Evolutionary conservation across 371 early-diverging fungal species (phyloP).

Genomic region (Circinella umbellata): DNA sequence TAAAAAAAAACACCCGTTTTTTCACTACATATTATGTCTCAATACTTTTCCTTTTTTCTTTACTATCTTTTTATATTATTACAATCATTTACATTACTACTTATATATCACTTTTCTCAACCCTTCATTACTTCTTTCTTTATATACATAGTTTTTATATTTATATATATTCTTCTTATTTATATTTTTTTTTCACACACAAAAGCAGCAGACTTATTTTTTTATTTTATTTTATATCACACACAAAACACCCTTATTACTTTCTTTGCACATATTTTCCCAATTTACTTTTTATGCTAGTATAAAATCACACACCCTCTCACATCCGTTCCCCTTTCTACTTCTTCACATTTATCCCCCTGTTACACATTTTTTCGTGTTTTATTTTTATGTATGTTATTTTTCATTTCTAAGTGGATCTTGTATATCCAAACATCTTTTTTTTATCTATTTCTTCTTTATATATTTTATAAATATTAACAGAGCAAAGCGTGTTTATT

Average conservation of each 20-base stretch:
- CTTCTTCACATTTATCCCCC: not conserved
- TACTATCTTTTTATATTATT: not conserved
- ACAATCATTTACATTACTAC: not conserved
- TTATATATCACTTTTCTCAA: not conserved
- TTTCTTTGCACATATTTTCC: conserved; percentile 15
- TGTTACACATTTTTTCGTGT: not conserved
- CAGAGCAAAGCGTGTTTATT: conserved; percentile 15
- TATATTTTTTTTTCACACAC: conserved; percentile 5
- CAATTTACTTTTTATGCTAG: not conserved
- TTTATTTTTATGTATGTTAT: conserved; percentile 2
- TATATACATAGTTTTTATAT: no score
- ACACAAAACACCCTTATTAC: not conserved
- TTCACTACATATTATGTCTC: conserved; percentile 17
- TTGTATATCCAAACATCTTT: not conserved
- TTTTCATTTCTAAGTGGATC: not conserved
- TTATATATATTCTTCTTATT: no score
- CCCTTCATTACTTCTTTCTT: no score
- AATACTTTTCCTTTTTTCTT: conserved; percentile 8
- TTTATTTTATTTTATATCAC: not conserved
- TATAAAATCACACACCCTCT: not conserved
- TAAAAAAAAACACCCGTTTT: not conserved
- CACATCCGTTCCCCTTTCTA: not conserved
- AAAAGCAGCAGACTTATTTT: conserved; percentile 13
- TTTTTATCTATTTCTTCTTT: conserved; percentile 6
- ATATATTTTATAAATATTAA: not conserved